Evolutionary conservation across 2,329 filamentous ascomycete species (phyloP), one percentile per base, ranked within the genome.

Genomic region (Pezicula radicicola): DNA sequence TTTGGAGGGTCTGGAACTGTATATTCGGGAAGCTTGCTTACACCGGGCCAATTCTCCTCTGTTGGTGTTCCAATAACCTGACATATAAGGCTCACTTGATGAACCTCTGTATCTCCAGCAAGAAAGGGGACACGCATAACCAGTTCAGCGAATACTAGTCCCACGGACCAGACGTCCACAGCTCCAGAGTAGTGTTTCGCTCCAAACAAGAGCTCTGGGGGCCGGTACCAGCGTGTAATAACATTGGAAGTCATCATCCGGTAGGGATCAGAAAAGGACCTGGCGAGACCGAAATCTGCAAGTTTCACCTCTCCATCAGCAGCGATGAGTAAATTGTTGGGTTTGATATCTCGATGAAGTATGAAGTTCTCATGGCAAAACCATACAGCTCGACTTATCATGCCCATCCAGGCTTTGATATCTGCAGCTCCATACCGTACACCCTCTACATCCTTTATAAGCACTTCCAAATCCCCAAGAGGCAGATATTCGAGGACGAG

Each of bases 401-500:
- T 97, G 57, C 89, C 89, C 87, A 97, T 96, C 94, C 94, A 99
- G 15, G 91, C 88, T 70, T 99, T 99, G 70, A 97, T 91, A 70
- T 99, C 94, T 16, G 89, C 88, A 10, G 84, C 83, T 55, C 89
- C 89, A 70, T 97, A 97, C 50, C 85, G 83, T 44, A 97, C 86
- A 49, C 76, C 76, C 43, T 86, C 81, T 28, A 81, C 84, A 71
- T 97, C 92, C 68, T 90, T 89, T 69, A 96, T 96, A 53, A 99
- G 82, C 80, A 92, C 91, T 71, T 97, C 91, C 27, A 99, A 80
- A 71, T 99, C 94, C 59, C 94, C 93, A n/a, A 90, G 83, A 0
- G 93, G 92, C 4, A 97, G 80, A 70, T 88, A 96, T 72, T 99
- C 94, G 61, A 99, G 84, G 21, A 99, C 94, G 8, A 99, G 82